Percentiles rank a stretch among this genome's conserved stretches.
phyloP scores from a whole-genome alignment of 2,329 filamentous ascomycete genomes.

The Neobulgaria alba region DNA sequence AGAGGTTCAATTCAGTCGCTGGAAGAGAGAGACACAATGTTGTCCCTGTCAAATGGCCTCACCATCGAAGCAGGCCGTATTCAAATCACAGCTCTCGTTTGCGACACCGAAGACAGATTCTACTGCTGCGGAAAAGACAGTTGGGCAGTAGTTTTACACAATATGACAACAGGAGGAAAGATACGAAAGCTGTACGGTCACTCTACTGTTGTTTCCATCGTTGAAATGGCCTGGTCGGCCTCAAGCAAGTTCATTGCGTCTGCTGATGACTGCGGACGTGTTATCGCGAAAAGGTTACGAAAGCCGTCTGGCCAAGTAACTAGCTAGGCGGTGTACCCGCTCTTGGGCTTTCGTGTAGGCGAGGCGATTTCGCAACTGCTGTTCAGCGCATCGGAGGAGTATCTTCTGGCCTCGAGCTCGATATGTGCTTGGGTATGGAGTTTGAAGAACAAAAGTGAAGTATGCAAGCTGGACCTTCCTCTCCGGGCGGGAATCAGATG shows the following conservation, averaged over 20 bases:
- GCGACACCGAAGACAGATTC: constrained; percentile 5
- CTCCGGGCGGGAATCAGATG: constrained; percentile 2
- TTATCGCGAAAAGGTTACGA: constrained; percentile 10
- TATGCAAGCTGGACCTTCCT: background rate
- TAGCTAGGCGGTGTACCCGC: constrained; percentile 10
- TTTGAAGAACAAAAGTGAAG: constrained; percentile 1
- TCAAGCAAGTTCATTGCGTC: constrained; percentile 11
- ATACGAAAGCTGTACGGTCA: constrained; percentile 1
- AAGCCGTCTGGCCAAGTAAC: background rate
- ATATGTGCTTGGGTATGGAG: constrained; percentile 2
- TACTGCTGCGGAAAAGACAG: constrained; percentile 22
- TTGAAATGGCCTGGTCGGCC: constrained; percentile 3
- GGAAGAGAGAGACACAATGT: background rate
- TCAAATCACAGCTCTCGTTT: constrained; percentile 9
- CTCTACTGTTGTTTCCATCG: constrained; percentile 2
- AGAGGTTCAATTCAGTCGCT: constrained; percentile 2
- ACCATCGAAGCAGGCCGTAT: background rate
- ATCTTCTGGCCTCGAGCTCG: constrained; percentile 7
- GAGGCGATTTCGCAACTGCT: constrained; percentile 6
- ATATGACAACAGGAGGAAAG: constrained; percentile 3
- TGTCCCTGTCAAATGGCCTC: background rate
- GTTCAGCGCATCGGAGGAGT: constrained; percentile 9
- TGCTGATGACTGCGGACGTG: constrained; percentile 10
- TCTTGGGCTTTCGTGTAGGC: constrained; percentile 6
- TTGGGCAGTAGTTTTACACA: constrained; percentile 16